Conservation (phyloP, 495 filamentous ascomycete species). For the Extremus antarcticus region DNA sequence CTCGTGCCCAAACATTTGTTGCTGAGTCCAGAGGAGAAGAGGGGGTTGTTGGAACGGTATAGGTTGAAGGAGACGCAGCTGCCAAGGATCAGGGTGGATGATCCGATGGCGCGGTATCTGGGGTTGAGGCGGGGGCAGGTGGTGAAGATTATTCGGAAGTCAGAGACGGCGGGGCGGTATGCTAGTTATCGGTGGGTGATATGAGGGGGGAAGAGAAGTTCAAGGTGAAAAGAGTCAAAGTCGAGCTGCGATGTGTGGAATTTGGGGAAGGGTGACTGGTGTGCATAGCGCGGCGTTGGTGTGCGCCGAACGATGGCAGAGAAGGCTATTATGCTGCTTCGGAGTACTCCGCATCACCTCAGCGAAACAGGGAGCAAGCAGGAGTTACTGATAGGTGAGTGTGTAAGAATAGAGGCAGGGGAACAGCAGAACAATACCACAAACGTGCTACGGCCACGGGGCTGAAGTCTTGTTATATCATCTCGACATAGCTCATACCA, state of each 20-base stretch:
- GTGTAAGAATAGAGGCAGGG: not conserved
- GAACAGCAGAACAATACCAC: not conserved
- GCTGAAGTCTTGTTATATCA: no score
- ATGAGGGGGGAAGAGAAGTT: conserved; percentile 33
- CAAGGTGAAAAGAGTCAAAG: no score
- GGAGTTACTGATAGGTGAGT: not conserved
- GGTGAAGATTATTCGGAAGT: conserved; percentile 89
- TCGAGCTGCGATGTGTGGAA: no score
- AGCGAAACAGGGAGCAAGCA: not conserved
- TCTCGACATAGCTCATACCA: no score
- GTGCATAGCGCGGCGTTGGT: not conserved
- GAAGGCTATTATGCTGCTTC: no score
- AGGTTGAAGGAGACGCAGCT: conserved; percentile 94
- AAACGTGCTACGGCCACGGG: no score
- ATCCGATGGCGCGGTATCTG: conserved; percentile 86
- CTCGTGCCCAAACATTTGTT: conserved; percentile 90
- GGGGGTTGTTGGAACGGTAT: conserved; percentile 70
- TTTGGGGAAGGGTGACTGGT: no score
- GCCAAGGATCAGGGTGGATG: conserved; percentile 78
- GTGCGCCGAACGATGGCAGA: no score
- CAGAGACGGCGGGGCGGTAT: conserved; percentile 68
- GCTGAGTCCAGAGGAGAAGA: conserved; percentile 82
- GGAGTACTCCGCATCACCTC: not conserved
- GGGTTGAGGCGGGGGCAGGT: conserved; percentile 89
- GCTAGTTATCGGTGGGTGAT: conserved; percentile 61